phyloP scores from a whole-genome alignment of 306 rosid genomes.

The Castanospermum australe region DNA sequence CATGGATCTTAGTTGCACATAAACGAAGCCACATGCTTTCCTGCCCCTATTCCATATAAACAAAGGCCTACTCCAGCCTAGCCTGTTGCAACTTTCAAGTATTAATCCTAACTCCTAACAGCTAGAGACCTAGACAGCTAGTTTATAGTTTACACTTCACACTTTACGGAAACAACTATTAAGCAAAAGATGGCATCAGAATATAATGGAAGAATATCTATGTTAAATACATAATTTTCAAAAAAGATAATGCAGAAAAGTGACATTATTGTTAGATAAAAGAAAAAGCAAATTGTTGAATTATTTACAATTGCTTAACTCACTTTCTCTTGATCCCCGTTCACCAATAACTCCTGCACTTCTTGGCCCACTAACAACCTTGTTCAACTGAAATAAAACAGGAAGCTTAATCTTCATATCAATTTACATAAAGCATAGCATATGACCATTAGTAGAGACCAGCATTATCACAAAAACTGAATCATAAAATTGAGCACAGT shows the following conservation, averaged over 20 bases:
- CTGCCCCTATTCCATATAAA: background rate
- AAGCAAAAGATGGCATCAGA: background rate
- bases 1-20: background rate
- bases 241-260: background rate
- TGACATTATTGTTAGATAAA: background rate
- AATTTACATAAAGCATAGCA: slow-evolving; percentile 22
- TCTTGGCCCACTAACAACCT: slow-evolving; percentile 90
- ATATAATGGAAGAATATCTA: slow-evolving; percentile 1
- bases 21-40: background rate
- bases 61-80: background rate
- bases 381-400: slow-evolving; percentile 71
- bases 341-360: slow-evolving; percentile 93
- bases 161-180: background rate
- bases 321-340: slow-evolving; percentile 95
- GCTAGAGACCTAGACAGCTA: slow-evolving; percentile 8
- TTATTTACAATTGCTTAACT: slow-evolving; percentile 37
- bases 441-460: background rate
- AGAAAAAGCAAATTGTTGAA: background rate
- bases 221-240: background rate
- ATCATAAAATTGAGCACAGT: slow-evolving; percentile 3
- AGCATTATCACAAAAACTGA: background rate
- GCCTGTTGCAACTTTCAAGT: background rate
- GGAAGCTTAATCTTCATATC: slow-evolving; percentile 3
- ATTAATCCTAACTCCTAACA: background rate
- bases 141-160: background rate